Base-by-base conservation (phyloP, 2,329 filamentous ascomycete species). In the Sphaerulina vaccinii region DNA sequence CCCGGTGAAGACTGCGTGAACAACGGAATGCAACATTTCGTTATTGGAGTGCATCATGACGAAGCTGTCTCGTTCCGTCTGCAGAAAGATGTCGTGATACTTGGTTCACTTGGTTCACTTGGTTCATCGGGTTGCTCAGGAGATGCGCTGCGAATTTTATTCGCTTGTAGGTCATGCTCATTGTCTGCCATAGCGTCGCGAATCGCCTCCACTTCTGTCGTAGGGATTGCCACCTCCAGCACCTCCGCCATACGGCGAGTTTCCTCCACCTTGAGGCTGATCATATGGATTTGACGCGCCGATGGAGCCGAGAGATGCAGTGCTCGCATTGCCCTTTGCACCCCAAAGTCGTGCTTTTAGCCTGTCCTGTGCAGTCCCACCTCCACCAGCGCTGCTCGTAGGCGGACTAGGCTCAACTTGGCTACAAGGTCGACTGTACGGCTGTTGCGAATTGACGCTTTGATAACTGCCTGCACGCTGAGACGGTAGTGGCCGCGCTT, bases 381-480 rank as follows among this genome's bases (percentile, higher is more conserved):
- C 23, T 43, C 66, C 70, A 37, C 64, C 68, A 32, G 27, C 37
- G 56, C 75, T 68, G 64, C 70, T 66, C 55, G 71, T 56, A 53
- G 72, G 57, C 65, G 58, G 63, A 65, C 40, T 62, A 49, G 55
- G 65, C 54, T 62, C 77, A 73, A 68, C 27, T 52, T 65, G 57
- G 62, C 58, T 56, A 5, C 24, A 37, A n/a, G 55, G 57, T 21
- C 59, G 41, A 46, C 55, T 55, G 18, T 40, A 39, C 15, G 42
- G 16, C 68, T 65, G 57, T 66, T 63, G 72, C 66, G 65, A 67
- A 61, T 52, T 45, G 36, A 68, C 58, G 60, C 73, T 81, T 73
- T 93, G 88, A 67, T 90, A 88, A 65, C 86, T 92, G 11, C 86
- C 88, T 13, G 79, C 79, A 48, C 86, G 76, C 71, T 90, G 87